Conservation (phyloP, 495 filamentous ascomycete species). For the Neurospora sp. region DNA sequence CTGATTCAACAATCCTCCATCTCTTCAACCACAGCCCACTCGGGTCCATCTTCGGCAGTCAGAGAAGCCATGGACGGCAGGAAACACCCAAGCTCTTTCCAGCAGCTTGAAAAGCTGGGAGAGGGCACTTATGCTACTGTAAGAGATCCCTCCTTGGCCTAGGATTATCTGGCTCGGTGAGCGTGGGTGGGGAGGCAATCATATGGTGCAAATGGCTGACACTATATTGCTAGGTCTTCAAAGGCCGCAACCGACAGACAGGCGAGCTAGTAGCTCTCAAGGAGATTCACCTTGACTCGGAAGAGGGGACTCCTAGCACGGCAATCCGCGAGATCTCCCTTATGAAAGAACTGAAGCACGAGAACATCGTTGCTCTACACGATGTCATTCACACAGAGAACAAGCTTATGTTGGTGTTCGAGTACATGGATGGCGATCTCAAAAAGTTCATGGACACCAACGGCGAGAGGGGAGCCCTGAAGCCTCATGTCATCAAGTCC, state of each 20-base stretch:
- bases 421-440: slow-evolving; percentile 97
- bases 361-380: slow-evolving; percentile 93
- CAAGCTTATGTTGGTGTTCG: slow-evolving; percentile 98
- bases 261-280: slow-evolving; percentile 95
- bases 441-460: slow-evolving; percentile 98
- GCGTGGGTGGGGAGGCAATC: background rate
- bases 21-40: slow-evolving; percentile 1
- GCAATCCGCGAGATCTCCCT: slow-evolving; percentile 97
- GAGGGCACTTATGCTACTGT: slow-evolving; percentile 99
- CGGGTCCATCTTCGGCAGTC: background rate
- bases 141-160: slow-evolving; percentile 24
- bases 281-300: slow-evolving; percentile 97
- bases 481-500: slow-evolving; percentile 81
- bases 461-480: slow-evolving; percentile 71
- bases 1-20: slow-evolving; percentile 9
- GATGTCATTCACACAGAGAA: slow-evolving; percentile 99
- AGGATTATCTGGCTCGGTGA: background rate
- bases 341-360: slow-evolving; percentile 98
- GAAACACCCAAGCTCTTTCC: slow-evolving; percentile 87
- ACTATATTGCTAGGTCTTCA: slow-evolving; percentile 64
- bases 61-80: slow-evolving; percentile 65
- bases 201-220: slow-evolving; percentile 1
- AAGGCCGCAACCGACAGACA: slow-evolving; percentile 91
- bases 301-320: slow-evolving; percentile 97
- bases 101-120: slow-evolving; percentile 97